phyloP scores from a whole-genome alignment of 345 rosid genomes.

The Xanthoceras sorbifolium region DNA sequence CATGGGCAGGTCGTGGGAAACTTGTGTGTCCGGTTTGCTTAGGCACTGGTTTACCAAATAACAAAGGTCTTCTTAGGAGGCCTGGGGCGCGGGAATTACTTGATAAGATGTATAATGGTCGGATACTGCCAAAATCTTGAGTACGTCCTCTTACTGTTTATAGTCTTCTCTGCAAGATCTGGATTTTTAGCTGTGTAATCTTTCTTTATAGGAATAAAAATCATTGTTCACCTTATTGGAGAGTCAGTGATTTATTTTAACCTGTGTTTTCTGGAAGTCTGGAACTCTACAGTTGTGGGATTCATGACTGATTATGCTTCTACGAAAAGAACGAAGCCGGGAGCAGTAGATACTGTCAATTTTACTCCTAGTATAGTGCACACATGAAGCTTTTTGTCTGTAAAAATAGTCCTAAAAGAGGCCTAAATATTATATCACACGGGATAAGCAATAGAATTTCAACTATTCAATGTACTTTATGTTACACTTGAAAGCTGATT shows the following conservation, averaged over 20 bases:
- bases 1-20: slow-evolving; percentile 79
- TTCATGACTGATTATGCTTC: background rate
- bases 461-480: too few relatives aligned
- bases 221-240: background rate
- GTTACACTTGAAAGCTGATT: background rate
- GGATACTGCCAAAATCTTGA: slow-evolving; percentile 72
- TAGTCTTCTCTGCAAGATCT: background rate
- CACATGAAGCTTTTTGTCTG: background rate
- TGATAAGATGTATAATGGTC: slow-evolving; percentile 93
- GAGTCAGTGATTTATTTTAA: background rate
- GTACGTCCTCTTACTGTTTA: slow-evolving; percentile 25
- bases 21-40: slow-evolving; percentile 92
- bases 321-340: background rate
- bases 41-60: slow-evolving; percentile 91
- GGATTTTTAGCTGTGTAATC: background rate
- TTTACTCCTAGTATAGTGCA: background rate
- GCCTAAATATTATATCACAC: background rate
- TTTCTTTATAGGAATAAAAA: background rate
- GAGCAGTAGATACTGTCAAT: background rate
- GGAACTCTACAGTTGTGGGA: background rate
- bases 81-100: slow-evolving; percentile 82
- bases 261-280: slow-evolving; percentile 7
- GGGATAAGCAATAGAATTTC: background rate
- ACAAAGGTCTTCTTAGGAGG: slow-evolving; percentile 91
- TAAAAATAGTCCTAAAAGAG: background rate